A percentile compares a stretch with the other conserved stretches of the same genome.
Evolutionary conservation across 805 yeast species (phyloP).

Genomic region (Lipomyces orientalis): DNA sequence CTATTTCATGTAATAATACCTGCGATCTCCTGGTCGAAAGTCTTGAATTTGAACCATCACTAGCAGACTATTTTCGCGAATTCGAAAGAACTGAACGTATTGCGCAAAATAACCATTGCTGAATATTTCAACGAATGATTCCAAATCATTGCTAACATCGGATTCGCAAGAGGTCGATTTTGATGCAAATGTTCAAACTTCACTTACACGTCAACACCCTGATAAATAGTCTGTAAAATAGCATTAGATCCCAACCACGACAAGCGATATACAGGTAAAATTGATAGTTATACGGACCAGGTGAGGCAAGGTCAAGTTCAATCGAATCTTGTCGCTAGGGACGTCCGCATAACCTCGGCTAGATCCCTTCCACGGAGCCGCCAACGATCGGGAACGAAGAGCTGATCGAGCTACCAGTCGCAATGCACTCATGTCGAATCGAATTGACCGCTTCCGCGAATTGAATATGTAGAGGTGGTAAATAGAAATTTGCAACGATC

Average conservation of each 20-base stretch:
- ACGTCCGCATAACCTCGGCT: constrained; percentile 87
- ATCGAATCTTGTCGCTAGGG: constrained; percentile 74
- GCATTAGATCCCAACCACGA: not conserved
- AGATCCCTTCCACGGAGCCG: constrained; percentile 19
- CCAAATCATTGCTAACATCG: not conserved
- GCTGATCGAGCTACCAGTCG: constrained; percentile 28
- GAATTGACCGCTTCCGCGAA: not conserved
- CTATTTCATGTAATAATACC: constrained; percentile 2
- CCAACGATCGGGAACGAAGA: constrained; percentile 26
- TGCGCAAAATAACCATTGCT: not conserved
- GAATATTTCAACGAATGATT: not conserved
- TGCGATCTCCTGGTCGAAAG: not conserved
- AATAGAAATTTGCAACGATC: not conserved
- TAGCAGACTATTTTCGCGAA: not conserved
- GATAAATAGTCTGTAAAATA: constrained; percentile 43
- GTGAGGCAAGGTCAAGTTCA: constrained; percentile 91
- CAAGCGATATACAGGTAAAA: not conserved
- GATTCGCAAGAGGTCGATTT: not conserved
- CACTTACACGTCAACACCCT: constrained; percentile 46
- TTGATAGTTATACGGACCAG: constrained; percentile 50
- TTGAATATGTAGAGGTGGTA: not conserved
- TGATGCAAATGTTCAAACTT: constrained; percentile 12
- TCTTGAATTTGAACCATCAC: not conserved
- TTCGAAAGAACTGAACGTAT: not conserved
- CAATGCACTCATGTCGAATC: constrained; percentile 28